Evolutionary conservation across 805 yeast genomes (phyloP).

Genomic region (Candida manassasensis): DNA sequence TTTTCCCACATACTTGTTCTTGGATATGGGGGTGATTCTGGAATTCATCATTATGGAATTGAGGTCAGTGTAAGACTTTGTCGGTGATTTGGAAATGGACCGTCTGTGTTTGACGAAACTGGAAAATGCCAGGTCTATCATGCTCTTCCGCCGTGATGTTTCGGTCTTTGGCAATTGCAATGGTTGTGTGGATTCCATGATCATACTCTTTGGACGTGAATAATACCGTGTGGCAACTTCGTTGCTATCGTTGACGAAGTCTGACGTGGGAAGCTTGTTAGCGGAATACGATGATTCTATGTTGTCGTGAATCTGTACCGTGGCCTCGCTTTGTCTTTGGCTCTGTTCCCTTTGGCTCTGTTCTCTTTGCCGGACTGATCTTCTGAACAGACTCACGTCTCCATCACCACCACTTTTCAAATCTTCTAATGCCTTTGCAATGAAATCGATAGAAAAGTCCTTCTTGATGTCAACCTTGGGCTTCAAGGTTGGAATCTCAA

Average conservation of each 20-base stretch:
- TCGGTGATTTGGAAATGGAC: slow-evolving; percentile 27
- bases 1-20: slow-evolving; percentile 25
- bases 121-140: neutral
- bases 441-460: slow-evolving; percentile 42
- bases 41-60: slow-evolving; percentile 19
- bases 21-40: slow-evolving; percentile 26
- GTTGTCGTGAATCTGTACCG: too few species aligned
- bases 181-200: neutral
- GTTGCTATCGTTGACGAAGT: slow-evolving; percentile 29
- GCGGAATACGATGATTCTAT: too few species aligned
- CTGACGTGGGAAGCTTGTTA: slow-evolving; percentile 18
- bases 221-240: slow-evolving; percentile 37
- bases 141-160: slow-evolving; percentile 1
- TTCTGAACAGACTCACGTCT: slow-evolving; percentile 36
- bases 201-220: slow-evolving; percentile 11
- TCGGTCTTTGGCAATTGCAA: neutral
- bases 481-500: slow-evolving; percentile 7
- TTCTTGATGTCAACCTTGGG: slow-evolving; percentile 32
- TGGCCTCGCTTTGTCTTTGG: too few species aligned
- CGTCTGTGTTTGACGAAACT: slow-evolving; percentile 12
- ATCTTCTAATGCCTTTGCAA: slow-evolving; percentile 43
- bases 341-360: slow-evolving; percentile 3
- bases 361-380: slow-evolving; percentile 27
- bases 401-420: slow-evolving; percentile 43
- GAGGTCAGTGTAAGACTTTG: slow-evolving; percentile 30